phyloP scores from a whole-genome alignment of 1,139 yeast species.

The Yamadazyma trypodendri region DNA sequence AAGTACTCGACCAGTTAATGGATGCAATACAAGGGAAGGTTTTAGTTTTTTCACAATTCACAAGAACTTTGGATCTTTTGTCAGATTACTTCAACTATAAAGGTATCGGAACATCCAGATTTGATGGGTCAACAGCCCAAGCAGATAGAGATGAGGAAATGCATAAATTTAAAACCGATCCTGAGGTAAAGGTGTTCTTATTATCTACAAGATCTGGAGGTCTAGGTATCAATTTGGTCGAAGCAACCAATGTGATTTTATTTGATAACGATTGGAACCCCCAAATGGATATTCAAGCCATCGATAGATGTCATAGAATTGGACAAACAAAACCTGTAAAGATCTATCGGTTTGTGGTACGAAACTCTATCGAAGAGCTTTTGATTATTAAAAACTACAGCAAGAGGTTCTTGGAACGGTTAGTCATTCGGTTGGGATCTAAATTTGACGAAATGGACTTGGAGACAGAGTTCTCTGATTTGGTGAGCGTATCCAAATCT shows the following conservation, averaged over 20 bases:
- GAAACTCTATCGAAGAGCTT: constrained; percentile 80
- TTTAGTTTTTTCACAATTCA: constrained; percentile 81
- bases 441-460: constrained; percentile 15
- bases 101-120: constrained; percentile 50
- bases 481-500: constrained; percentile 31
- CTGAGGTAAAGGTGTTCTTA: constrained; percentile 51
- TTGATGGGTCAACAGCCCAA: constrained; percentile 76
- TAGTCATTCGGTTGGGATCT: constrained; percentile 78
- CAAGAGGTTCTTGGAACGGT: constrained; percentile 74
- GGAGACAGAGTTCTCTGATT: constrained; percentile 29
- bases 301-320: constrained; percentile 91
- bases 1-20: constrained; percentile 63
- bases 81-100: constrained; percentile 59
- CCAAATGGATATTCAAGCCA: constrained; percentile 93
- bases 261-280: constrained; percentile 98
- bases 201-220: constrained; percentile 95
- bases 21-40: constrained; percentile 54
- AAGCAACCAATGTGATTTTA: constrained; percentile 86
- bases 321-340: constrained; percentile 87
- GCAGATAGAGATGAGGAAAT: constrained; percentile 66
- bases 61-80: constrained; percentile 70
- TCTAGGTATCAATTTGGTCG: constrained; percentile 78
- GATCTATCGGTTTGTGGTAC: constrained; percentile 71
- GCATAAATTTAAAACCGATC: constrained; percentile 43
- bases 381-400: constrained; percentile 73